Percentiles rank a stretch among this genome's conserved stretches.
phyloP scores from a whole-genome alignment of 352 stramenopile genomes.

The Globisporangium yorkense region DNA sequence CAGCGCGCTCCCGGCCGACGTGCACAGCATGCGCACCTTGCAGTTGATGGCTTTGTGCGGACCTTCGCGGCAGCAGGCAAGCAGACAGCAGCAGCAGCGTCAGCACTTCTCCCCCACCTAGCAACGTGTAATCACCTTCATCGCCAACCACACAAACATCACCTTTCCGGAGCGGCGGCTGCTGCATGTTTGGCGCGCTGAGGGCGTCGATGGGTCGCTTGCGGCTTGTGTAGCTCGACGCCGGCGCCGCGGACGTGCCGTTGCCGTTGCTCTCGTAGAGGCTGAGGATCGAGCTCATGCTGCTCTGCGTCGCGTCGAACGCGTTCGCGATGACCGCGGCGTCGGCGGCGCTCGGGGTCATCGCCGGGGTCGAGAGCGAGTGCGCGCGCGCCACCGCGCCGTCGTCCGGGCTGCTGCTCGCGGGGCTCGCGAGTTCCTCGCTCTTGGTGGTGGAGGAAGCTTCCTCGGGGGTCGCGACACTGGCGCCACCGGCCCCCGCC shows the following conservation, averaged over 20 bases:
- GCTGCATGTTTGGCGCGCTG: slow-evolving; percentile 8
- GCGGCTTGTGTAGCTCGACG: slow-evolving; percentile 7
- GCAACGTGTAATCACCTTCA: not conserved
- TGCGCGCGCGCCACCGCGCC: not conserved
- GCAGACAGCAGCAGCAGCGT: not conserved
- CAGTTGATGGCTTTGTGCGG: slow-evolving; percentile 82
- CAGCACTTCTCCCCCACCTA: not conserved
- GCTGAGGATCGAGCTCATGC: slow-evolving; percentile 10
- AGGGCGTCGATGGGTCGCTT: slow-evolving; percentile 50
- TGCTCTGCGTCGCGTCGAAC: slow-evolving; percentile 12
- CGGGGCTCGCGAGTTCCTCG: not conserved
- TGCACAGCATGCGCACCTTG: slow-evolving; percentile 84
- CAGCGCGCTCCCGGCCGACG: slow-evolving; percentile 66
- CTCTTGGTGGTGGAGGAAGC: no score
- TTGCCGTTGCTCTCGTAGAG: slow-evolving; percentile 16
- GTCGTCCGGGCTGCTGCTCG: not conserved
- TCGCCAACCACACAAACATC: not conserved
- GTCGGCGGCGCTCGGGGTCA: not conserved
- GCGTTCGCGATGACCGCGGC: slow-evolving; percentile 1
- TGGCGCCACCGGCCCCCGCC: not conserved
- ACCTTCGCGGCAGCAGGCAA: slow-evolving; percentile 16
- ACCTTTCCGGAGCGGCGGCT: slow-evolving; percentile 21
- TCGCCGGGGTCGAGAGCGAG: not conserved
- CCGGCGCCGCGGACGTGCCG: slow-evolving; percentile 4
- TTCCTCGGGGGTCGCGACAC: slow-evolving; percentile 5